Evolutionary conservation across 2,329 filamentous ascomycete genomes (phyloP).

Genomic region (Pseudogymnoascus sp.): DNA sequence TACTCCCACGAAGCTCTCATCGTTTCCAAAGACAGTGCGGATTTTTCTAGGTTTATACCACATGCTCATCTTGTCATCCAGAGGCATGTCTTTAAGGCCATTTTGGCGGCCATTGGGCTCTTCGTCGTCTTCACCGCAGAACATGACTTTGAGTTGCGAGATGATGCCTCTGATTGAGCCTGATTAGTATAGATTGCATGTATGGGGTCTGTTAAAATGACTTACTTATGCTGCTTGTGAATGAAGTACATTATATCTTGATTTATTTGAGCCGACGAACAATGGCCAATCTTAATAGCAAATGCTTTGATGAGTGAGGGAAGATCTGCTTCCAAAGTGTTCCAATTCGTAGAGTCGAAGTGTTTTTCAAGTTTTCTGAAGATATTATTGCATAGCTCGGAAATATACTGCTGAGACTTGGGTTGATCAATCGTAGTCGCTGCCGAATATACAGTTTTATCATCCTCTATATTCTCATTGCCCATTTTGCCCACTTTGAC

Average conservation of each 20-base stretch:
- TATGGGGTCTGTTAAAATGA: background rate
- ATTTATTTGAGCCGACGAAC: constrained; percentile 7
- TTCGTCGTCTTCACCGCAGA: constrained; percentile 1
- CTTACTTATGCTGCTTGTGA: constrained; percentile 15
- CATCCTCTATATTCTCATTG: background rate
- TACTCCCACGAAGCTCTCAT: constrained; percentile 7
- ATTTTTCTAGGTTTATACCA: constrained; percentile 15
- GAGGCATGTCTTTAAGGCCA: constrained; percentile 12
- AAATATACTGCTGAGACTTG: constrained; percentile 12
- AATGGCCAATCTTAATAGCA: constrained; percentile 15
- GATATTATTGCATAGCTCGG: constrained; percentile 14
- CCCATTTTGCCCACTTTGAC: background rate
- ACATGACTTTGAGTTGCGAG: background rate
- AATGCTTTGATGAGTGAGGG: constrained; percentile 17
- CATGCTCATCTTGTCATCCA: constrained; percentile 18
- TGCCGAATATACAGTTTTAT: background rate
- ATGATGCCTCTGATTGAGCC: background rate
- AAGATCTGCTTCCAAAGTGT: background rate
- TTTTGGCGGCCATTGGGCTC: background rate
- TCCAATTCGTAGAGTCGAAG: constrained; percentile 10
- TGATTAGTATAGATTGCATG: background rate
- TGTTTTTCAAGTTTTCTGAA: constrained; percentile 4
- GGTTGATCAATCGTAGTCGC: background rate
- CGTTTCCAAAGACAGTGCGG: background rate
- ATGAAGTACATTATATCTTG: constrained; percentile 16